Evolutionary conservation across 768 basidiomycete genomes (phyloP).

Genomic region (Mycena pura): DNA sequence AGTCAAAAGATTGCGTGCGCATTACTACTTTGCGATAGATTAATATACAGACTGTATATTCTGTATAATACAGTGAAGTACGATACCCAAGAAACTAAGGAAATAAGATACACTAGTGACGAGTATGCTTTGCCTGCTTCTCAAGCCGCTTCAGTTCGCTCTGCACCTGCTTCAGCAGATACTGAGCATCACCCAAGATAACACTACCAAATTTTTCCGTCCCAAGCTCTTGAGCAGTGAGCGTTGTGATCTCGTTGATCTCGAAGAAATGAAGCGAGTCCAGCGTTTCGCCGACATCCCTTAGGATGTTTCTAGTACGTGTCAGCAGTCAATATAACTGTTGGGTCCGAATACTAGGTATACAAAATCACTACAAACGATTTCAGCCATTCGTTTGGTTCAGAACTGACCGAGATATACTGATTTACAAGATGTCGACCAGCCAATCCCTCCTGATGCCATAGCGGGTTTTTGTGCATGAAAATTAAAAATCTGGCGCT

Average conservation of each 20-base stretch:
- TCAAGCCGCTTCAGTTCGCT: conserved; percentile 11
- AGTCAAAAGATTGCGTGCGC: not conserved
- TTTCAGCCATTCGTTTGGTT: no score
- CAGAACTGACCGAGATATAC: no score
- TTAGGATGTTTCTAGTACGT: no score
- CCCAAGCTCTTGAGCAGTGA: not conserved
- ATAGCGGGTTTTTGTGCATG: no score
- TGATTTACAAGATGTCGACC: no score
- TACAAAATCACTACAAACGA: no score
- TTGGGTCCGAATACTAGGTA: no score
- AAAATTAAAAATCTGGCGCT: no score
- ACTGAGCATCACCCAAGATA: conserved; percentile 7
- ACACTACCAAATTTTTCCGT: conserved; percentile 1
- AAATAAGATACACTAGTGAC: not conserved
- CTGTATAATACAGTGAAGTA: no score
- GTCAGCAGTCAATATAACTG: not conserved
- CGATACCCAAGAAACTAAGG: no score
- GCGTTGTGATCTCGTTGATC: conserved; percentile 5
- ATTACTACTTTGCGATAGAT: not conserved
- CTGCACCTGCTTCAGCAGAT: conserved; percentile 3
- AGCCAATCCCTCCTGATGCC: no score
- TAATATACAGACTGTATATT: no score
- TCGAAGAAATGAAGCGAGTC: not conserved
- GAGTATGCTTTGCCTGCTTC: not conserved
- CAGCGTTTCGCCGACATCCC: not conserved